These are phyloP conservation scores for Zymoseptoria passerinii DNA, from an alignment of 2,329 filamentous ascomycete genomes.

Conservation along the genomic window DNA sequence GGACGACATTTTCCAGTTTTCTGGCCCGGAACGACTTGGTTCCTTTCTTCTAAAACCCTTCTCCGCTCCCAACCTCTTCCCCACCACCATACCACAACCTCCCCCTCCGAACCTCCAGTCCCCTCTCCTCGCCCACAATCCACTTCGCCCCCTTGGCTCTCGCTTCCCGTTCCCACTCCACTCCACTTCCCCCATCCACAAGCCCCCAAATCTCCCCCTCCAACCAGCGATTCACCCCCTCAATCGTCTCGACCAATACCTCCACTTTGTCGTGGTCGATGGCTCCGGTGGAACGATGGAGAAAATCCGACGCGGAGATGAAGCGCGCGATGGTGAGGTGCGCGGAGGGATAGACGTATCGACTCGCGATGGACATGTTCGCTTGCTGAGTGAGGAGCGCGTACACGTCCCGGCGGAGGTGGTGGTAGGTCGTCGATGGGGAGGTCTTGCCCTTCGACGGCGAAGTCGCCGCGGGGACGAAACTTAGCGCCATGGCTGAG, in stretches of 20 bases:
- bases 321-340: constrained; percentile 85
- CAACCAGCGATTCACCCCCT: constrained; percentile 70
- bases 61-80: constrained; percentile 52
- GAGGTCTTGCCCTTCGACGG: constrained; percentile 40
- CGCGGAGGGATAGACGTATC: constrained; percentile 82
- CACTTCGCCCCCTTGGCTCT: constrained; percentile 58
- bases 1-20: too few species aligned
- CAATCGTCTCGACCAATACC: constrained; percentile 61
- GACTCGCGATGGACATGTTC: constrained; percentile 62
- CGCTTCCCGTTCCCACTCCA: constrained; percentile 29
- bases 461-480: constrained; percentile 64
- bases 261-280: constrained; percentile 48
- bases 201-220: constrained; percentile 26
- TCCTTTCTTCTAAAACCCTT: constrained; percentile 35
- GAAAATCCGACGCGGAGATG: constrained; percentile 55
- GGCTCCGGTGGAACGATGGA: constrained; percentile 4
- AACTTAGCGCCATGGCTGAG: constrained; percentile 64
- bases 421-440: constrained; percentile 78
- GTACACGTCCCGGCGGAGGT: constrained; percentile 74
- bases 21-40: too few species aligned
- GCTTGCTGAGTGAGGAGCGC: constrained; percentile 45
- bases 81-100: constrained; percentile 81
- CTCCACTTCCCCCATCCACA: constrained; percentile 57
- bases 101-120: constrained; percentile 67
- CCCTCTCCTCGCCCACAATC: constrained; percentile 78